Conservation (phyloP, 352 stramenopile species). For the Poterioochromonas sp. region DNA sequence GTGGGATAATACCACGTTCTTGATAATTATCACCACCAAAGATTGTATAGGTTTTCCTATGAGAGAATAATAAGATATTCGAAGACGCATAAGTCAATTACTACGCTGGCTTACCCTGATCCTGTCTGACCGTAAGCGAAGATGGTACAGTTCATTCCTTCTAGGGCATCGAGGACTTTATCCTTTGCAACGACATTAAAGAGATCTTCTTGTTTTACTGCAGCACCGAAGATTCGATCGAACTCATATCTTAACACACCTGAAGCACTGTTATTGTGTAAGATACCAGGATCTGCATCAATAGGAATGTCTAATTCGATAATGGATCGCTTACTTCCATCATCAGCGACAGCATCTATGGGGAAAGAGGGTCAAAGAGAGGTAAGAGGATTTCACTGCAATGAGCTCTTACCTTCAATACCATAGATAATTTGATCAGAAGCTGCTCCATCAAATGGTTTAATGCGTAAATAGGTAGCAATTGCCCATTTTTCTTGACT, state of each 20-base stretch:
- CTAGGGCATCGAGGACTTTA: slow-evolving; percentile 52
- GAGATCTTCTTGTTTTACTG: slow-evolving; percentile 4
- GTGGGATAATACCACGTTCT: slow-evolving; percentile 47
- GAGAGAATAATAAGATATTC: not conserved
- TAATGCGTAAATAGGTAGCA: slow-evolving; percentile 9
- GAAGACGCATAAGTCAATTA: slow-evolving; percentile 48
- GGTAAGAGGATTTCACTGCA: not conserved
- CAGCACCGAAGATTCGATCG: not conserved
- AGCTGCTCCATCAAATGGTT: not conserved
- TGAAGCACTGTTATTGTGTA: slow-evolving; percentile 20
- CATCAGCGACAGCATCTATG: not conserved
- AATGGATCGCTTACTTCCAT: not conserved
- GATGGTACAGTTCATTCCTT: slow-evolving; percentile 86
- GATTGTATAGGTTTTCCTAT: slow-evolving; percentile 42
- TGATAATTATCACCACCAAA: slow-evolving; percentile 46
- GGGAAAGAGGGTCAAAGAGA: not conserved
- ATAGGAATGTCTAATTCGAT: slow-evolving; percentile 12
- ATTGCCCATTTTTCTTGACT: slow-evolving; percentile 4
- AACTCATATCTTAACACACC: not conserved
- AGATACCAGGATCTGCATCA: slow-evolving; percentile 19
- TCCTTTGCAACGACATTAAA: not conserved
- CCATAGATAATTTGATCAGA: not conserved
- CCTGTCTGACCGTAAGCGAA: slow-evolving; percentile 87
- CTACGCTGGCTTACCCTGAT: slow-evolving; percentile 50
- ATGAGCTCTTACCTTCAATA: not conserved